Base-by-base conservation (phyloP, 495 filamentous ascomycete species). In the Xylaria grammica region DNA sequence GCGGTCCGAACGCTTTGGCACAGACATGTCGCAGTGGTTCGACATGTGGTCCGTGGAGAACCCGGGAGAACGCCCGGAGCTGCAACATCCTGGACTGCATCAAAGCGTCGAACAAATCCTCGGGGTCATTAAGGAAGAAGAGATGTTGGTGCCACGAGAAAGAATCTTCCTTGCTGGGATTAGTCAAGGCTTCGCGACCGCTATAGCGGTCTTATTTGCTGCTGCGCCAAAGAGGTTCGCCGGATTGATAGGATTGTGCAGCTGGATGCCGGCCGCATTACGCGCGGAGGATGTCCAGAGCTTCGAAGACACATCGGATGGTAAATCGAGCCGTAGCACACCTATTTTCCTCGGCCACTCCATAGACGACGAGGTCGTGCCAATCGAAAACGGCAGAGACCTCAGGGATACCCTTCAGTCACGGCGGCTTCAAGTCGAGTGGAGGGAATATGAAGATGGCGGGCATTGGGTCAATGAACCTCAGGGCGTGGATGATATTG, bases 401-500 rank as follows among this genome's bases (percentile, higher is more conserved):
- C 72, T 85, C 62, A 68, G 71, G 17, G 70, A 76, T 29, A 70
- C 72, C 8, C 62, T 89, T 52, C 54, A 78, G 51, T 32, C 46
- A 3, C 51, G 79, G 0, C 74, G 68, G 1, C 62, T 79, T 49
- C 51, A 77, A 36, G 77, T 86, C 4, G 75, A 75, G 20, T 86
- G 78, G 77, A 80, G 76, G 65, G 75, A 76, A 40, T 89, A 87
- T 72, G 36, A 77, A 53, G 78, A 75, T 1, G 77, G 87, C 1
- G 84, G 84, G 0, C 86, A 89, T 71, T 87, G 84, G 85, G 81
- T 86, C 36, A 78, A 86, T 48, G 77, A 77, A 60, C 76, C 77
- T 10, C 69, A 81, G 61, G 80, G 82, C 42, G 73, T 86, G 15
- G 78, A 86, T 62, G 84, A 89, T 76, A 72, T 83, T 15, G 70